Base-by-base conservation (phyloP, 2,329 filamentous ascomycete genomes). In the Xylariaceae sp. region DNA sequence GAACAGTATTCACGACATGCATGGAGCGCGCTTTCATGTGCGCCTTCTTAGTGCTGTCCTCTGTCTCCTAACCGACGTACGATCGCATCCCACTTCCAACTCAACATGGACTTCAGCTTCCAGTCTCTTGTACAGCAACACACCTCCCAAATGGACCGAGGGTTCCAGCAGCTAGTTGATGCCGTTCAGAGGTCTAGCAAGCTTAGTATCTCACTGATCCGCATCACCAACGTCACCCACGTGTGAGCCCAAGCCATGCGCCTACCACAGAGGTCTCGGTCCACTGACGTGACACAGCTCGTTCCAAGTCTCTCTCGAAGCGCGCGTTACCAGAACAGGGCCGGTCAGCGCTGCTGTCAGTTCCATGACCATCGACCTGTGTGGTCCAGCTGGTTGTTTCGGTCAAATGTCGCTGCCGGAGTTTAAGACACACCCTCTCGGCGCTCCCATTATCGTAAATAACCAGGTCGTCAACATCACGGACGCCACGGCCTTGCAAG, bases 141-240 rank as follows among this genome's bases (percentile, higher is more conserved):
- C 34, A 19, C 15, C 11, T 9, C 18, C 15, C 8, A 53, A 17
- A 59, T 57, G 56, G 48, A 57, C 9, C 24, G 28, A 32, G 52
- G 48, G 36, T 52, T 59, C 26, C 47, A 47, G 32, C 37, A 42
- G 8, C 37, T 54, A 26, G 37, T 53, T 30, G 47, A 48, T 13
- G 45, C 39, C 18, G 42, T 60, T 30, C 26, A 55, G 6, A 41
- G 40, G 13, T 34, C 48, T 19, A 56, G 55, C 50, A 45, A 49
- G 35, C 28, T 60, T 16, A 41, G 37, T 11, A 46, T 59, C 19
- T 40, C 40, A 6, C 24, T 52, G 37, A 51, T 60, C 16, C 55
- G 56, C 15, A 58, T 60, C 42, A 52, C 43, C 43, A 50, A 39
- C 51, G 48, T 61, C 16, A 55, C 54, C 24, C 51, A 60, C 45